phyloP scores from a whole-genome alignment of 176 grass and related monocot genomes.

The Oryza glaberrima region DNA sequence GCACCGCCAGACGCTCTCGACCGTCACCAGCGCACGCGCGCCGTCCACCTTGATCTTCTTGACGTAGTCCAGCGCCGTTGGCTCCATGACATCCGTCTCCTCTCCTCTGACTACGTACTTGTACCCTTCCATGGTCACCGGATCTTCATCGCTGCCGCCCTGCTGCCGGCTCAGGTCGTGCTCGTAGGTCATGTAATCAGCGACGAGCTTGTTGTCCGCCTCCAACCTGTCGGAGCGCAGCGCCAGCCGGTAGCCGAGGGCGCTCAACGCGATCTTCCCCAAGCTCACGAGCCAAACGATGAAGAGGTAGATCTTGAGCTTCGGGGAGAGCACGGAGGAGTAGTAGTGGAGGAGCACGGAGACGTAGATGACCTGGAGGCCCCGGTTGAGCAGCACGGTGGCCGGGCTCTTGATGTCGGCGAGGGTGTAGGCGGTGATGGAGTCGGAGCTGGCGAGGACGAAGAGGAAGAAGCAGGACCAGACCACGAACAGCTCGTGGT shows the following conservation, averaged over 20 bases:
- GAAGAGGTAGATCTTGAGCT: not conserved
- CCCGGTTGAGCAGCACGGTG: not conserved
- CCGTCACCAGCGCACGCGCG: not conserved
- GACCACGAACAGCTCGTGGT: not conserved
- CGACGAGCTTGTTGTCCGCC: not conserved
- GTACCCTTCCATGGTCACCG: not conserved
- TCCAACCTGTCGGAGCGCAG: not conserved
- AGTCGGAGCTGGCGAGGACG: no score
- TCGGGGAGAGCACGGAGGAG: not conserved
- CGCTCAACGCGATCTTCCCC: not conserved
- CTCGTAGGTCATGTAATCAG: not conserved
- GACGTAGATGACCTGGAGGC: not conserved
- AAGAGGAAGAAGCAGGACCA: not conserved
- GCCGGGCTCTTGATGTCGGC: not conserved
- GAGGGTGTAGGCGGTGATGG: no score
- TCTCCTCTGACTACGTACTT: not conserved
- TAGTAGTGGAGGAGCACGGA: not conserved
- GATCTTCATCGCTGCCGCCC: not conserved
- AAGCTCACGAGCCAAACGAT: not conserved
- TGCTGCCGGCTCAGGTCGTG: not conserved
- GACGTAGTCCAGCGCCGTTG: not conserved
- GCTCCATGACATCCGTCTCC: not conserved
- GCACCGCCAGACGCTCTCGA: not conserved
- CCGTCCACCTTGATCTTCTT: not conserved
- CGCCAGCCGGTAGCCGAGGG: not conserved